Conservation (phyloP, 345 rosid species). For the Camelina sativa region DNA sequence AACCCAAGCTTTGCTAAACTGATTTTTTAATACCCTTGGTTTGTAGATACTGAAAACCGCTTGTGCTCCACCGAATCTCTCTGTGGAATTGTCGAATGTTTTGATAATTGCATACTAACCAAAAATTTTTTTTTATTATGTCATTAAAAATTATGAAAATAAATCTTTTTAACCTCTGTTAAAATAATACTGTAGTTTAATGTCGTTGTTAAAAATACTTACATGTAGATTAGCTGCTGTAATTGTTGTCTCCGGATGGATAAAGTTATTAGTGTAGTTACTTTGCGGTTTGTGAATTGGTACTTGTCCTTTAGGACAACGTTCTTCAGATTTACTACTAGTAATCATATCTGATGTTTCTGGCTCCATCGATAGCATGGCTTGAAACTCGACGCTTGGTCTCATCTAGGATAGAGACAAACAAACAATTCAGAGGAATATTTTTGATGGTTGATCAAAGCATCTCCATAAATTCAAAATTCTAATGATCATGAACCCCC, state of each 20-base stretch:
- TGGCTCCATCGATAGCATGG: conserved; percentile 2
- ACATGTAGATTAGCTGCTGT: conserved; percentile 25
- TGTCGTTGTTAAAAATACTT: conserved; percentile 1
- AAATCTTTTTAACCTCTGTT: background rate
- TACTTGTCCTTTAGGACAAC: conserved; percentile 32
- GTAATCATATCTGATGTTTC: conserved; percentile 1
- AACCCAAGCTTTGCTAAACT: conserved; percentile 32
- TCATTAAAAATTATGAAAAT: background rate
- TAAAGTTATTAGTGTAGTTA: background rate
- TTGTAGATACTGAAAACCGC: conserved; percentile 15
- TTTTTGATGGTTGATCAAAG: no score
- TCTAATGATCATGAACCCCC: background rate
- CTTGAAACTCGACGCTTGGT: conserved; percentile 29
- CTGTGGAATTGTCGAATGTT: background rate
- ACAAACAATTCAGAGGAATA: background rate
- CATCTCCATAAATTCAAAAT: background rate
- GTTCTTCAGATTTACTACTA: background rate
- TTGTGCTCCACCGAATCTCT: conserved; percentile 15
- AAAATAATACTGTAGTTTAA: background rate
- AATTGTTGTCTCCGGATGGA: background rate
- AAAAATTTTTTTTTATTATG: background rate
- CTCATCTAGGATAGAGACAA: conserved; percentile 13
- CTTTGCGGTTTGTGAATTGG: conserved; percentile 22
- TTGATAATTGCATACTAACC: conserved; percentile 27
- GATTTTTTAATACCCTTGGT: conserved; percentile 3